Percentiles rank a stretch among this genome's conserved stretches.
phyloP scores from a whole-genome alignment of 345 rosid species.

The Ceriops decandra region DNA sequence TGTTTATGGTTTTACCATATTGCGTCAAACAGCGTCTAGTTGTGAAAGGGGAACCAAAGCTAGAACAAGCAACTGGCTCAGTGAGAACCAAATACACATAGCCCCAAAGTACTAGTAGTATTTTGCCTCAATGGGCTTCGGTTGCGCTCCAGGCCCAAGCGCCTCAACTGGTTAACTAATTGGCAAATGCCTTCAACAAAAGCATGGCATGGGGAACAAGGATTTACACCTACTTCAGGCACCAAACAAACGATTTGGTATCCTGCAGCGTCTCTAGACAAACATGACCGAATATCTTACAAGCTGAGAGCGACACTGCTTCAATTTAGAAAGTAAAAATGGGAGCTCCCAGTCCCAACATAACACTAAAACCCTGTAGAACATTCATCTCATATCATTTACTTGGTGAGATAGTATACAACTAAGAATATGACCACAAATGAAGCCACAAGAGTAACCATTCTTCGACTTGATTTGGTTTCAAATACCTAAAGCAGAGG shows the following conservation, averaged over 20 bases:
- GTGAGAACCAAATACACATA: no score
- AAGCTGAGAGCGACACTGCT: slow-evolving; percentile 19
- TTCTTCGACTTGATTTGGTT: slow-evolving; percentile 88
- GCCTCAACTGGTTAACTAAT: no score
- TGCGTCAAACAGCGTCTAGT: no score
- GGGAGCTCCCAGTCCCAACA: slow-evolving; percentile 22
- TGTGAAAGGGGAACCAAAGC: no score
- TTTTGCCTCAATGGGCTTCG: no score
- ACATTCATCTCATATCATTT: slow-evolving; percentile 22
- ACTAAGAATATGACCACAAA: slow-evolving; percentile 77
- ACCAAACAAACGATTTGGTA: slow-evolving; percentile 5
- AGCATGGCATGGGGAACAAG: not conserved
- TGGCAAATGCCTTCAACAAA: not conserved
- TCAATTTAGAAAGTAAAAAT: slow-evolving; percentile 10
- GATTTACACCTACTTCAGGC: slow-evolving; percentile 13
- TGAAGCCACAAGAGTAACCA: slow-evolving; percentile 80
- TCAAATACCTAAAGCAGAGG: slow-evolving; percentile 59
- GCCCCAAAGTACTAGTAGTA: no score
- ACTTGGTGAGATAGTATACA: slow-evolving; percentile 79
- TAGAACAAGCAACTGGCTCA: no score
- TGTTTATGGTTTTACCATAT: no score
- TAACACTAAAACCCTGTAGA: slow-evolving; percentile 11
- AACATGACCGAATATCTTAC: slow-evolving; percentile 22
- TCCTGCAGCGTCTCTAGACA: slow-evolving; percentile 27
- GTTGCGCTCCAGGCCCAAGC: no score